A percentile compares a stretch with the other conserved stretches of the same genome.
These are phyloP conservation scores for Pythium volutum DNA, from an alignment of 352 stramenopile genomes.

Conservation along the genomic window DNA sequence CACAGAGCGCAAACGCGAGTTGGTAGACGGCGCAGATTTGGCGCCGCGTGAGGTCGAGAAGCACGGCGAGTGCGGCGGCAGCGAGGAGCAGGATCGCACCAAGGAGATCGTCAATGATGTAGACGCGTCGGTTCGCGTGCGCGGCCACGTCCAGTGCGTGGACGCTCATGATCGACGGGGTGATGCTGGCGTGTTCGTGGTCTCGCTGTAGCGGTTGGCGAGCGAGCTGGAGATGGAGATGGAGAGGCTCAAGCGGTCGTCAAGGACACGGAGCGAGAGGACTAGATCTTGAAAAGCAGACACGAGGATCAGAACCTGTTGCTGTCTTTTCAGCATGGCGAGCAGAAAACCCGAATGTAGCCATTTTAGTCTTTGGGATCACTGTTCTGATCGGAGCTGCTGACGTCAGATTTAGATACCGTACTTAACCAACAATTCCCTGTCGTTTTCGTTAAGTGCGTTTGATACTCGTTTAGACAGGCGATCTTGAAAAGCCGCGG, in stretches of 20 bases:
- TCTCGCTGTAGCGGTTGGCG: neutral
- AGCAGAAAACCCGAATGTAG: neutral
- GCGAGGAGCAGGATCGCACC: constrained; percentile 60
- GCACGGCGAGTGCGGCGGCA: constrained; percentile 36
- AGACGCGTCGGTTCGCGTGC: constrained; percentile 38
- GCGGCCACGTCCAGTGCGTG: constrained; percentile 1
- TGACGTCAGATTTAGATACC: constrained; percentile 18
- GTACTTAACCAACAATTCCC: constrained; percentile 6
- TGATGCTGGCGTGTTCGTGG: neutral
- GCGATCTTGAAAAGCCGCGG: constrained; percentile 20
- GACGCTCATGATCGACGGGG: neutral
- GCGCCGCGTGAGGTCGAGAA: constrained; percentile 69
- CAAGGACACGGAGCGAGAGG: too few species aligned
- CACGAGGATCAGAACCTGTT: neutral
- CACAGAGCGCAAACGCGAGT: constrained; percentile 60
- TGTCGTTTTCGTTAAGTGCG: neutral
- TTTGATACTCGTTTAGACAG: constrained; percentile 1
- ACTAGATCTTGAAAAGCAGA: neutral
- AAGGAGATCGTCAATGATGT: constrained; percentile 77
- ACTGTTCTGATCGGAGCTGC: constrained; percentile 3
- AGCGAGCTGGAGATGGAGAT: neutral
- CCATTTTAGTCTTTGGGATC: neutral
- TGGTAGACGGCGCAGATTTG: constrained; percentile 69
- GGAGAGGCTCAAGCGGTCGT: neutral
- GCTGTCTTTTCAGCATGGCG: too few species aligned